Evolutionary conservation across 257 asterid species (phyloP).

Genomic region (Gentiana macrophylla): DNA sequence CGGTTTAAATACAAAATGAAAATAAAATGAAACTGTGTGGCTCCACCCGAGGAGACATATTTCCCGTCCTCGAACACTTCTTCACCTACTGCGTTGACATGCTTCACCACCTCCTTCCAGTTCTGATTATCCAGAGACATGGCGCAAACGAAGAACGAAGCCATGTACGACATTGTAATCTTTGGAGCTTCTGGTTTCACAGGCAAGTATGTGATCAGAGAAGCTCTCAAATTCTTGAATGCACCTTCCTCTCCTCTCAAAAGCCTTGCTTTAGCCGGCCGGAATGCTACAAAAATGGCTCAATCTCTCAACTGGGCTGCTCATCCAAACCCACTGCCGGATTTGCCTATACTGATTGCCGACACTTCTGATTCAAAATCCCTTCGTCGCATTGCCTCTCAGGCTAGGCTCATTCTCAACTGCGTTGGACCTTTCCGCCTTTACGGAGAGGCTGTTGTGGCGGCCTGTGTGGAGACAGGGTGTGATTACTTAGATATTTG

Average conservation of each 20-base stretch:
- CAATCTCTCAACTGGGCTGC: constrained; percentile 74
- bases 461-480: constrained; percentile 64
- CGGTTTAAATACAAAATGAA: too few species aligned
- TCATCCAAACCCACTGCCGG: constrained; percentile 33
- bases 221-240: constrained; percentile 74
- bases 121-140: too few species aligned
- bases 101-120: too few species aligned
- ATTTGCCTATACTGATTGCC: constrained; percentile 61
- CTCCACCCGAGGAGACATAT: too few species aligned
- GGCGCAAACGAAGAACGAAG: background rate
- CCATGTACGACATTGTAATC: constrained; percentile 44
- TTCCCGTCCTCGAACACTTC: too few species aligned
- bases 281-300: constrained; percentile 47
- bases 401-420: constrained; percentile 44
- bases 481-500: constrained; percentile 79
- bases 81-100: too few species aligned
- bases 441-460: constrained; percentile 74
- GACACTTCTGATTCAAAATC: constrained; percentile 55
- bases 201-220: constrained; percentile 73
- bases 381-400: constrained; percentile 49
- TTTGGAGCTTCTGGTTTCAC: constrained; percentile 94
- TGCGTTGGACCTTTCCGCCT: constrained; percentile 88
- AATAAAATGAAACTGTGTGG: too few species aligned
- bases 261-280: constrained; percentile 70
- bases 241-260: constrained; percentile 57